Evolutionary conservation across 2,329 filamentous ascomycete species (phyloP).

Genomic region (Aspergillus sclerotialis): DNA sequence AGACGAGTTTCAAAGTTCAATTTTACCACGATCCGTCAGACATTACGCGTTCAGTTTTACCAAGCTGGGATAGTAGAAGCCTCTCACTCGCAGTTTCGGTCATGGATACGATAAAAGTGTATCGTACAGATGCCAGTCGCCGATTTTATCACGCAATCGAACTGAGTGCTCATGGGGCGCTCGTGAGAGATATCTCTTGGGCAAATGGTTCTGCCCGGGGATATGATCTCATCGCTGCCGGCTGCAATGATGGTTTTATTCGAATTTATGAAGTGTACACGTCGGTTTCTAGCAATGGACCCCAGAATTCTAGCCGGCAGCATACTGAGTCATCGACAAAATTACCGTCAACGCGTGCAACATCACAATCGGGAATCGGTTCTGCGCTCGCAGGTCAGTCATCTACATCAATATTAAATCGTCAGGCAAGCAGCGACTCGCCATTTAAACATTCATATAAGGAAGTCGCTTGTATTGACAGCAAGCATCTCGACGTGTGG

Average conservation of each 20-base stretch:
- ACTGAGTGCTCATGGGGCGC: conserved; percentile 62
- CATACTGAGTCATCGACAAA: conserved; percentile 19
- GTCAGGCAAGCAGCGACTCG: conserved; percentile 27
- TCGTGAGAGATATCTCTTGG: conserved; percentile 88
- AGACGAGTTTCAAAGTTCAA: conserved; percentile 75
- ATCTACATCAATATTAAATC: conserved; percentile 22
- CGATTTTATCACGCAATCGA: conserved; percentile 82
- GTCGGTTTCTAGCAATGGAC: conserved; percentile 18
- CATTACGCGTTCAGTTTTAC: conserved; percentile 68
- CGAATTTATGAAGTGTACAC: conserved; percentile 67
- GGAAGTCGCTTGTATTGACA: conserved; percentile 37
- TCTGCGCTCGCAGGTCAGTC: conserved; percentile 33
- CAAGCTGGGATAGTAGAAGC: conserved; percentile 73
- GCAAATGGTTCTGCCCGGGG: conserved; percentile 84
- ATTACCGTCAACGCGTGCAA: conserved; percentile 23
- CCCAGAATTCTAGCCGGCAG: conserved; percentile 19
- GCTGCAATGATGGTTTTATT: conserved; percentile 84
- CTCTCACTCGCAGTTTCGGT: conserved; percentile 77
- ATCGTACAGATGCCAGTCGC: conserved; percentile 65
- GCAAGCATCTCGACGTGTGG: conserved; percentile 39
- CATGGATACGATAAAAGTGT: conserved; percentile 76
- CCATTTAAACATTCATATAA: conserved; percentile 36
- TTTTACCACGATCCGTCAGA: conserved; percentile 76
- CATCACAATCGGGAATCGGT: conserved; percentile 36
- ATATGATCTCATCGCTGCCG: conserved; percentile 84